A percentile compares a stretch with the other conserved stretches of the same genome.
Evolutionary conservation across 306 rosid species (phyloP).

Genomic region (Trifolium fragiferum): DNA sequence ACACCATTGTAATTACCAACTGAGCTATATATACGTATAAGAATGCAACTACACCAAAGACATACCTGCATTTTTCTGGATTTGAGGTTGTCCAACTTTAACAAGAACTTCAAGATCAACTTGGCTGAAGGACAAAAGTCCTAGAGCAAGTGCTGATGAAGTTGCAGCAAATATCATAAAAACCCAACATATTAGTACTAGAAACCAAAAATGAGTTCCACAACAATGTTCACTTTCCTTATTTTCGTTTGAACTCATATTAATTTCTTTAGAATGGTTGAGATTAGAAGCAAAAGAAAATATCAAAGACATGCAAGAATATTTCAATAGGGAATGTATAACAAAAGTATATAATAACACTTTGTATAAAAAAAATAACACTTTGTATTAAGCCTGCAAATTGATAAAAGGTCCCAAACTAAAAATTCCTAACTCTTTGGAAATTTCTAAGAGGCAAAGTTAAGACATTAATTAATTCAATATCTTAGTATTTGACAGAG

Average conservation of each 20-base stretch:
- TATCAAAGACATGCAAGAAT: slow-evolving; percentile 30
- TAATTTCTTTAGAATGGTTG: not conserved
- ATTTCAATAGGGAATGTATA: slow-evolving; percentile 17
- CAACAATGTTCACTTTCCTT: slow-evolving; percentile 46
- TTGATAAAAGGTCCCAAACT: slow-evolving; percentile 28
- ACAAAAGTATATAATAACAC: not conserved
- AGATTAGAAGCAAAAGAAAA: slow-evolving; percentile 16
- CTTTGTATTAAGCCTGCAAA: slow-evolving; percentile 30
- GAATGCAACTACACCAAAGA: no score
- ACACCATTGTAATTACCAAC: no score
- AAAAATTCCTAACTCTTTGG: slow-evolving; percentile 42
- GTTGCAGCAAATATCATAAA: slow-evolving; percentile 61
- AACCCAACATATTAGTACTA: slow-evolving; percentile 42
- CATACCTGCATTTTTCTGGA: slow-evolving; percentile 61
- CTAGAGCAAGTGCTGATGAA: slow-evolving; percentile 72
- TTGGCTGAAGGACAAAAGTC: slow-evolving; percentile 71
- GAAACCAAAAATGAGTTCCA: slow-evolving; percentile 57
- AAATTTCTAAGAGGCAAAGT: slow-evolving; percentile 39
- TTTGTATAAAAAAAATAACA: not conserved
- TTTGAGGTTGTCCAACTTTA: slow-evolving; percentile 62
- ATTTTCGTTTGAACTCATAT: slow-evolving; percentile 32
- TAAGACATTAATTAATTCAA: not conserved
- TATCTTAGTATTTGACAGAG: not conserved
- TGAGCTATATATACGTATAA: no score
- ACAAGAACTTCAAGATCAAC: slow-evolving; percentile 79